Evolutionary conservation across 164 flowering plant species (phyloP), one percentile per base, ranked within the genome.

Genomic region (Chimonanthus praecox): DNA sequence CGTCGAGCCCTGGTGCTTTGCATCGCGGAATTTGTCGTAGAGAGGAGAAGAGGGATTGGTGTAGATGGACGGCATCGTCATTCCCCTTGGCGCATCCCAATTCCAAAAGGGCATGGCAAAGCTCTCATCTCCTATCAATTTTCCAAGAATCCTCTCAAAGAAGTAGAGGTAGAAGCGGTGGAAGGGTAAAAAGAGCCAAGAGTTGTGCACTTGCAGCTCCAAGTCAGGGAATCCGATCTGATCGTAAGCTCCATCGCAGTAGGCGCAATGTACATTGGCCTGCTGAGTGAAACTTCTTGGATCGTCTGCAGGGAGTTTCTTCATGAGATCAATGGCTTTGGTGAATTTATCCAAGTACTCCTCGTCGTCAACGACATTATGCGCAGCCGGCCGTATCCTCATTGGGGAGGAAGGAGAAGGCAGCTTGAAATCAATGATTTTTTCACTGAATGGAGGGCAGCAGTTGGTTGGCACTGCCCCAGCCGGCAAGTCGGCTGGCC

Each of bases 261-360:
- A 89, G 44, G 94, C 90, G 74, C 94, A 89, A 46, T 89, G 91
- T 20, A 89, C 77, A n/a, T 84, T 77, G 3, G 90, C 89, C 67
- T 89, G 94, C 49, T 89, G 86, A 62, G 4, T 80, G 82, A 89
- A 88, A 67, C 76, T 88, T 2, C 88, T 82, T 0, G 92, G 94
- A 64, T 90, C 89, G 43, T 82, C 84, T 1, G 62, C 70, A 0
- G 88, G 87, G 5, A 84, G 82, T 7, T 76, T 76, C 64, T 67
- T 78, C 85, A 83, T 83, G 58, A 72, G 73, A 0, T 54, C 50
- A 6, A 75, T 2, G 68, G 84, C 85, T 6, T 61, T 75, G 10
- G 58, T 5, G 54, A 72, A 83, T 71, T 83, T 83, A 45, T 60
- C 76, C 6, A 75, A 48, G 70, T 79, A 79, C 3, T 47, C 73